These are phyloP conservation scores for Lecanicillium sp. DNA, from an alignment of 2,329 filamentous ascomycete species.

Conservation along the genomic window DNA sequence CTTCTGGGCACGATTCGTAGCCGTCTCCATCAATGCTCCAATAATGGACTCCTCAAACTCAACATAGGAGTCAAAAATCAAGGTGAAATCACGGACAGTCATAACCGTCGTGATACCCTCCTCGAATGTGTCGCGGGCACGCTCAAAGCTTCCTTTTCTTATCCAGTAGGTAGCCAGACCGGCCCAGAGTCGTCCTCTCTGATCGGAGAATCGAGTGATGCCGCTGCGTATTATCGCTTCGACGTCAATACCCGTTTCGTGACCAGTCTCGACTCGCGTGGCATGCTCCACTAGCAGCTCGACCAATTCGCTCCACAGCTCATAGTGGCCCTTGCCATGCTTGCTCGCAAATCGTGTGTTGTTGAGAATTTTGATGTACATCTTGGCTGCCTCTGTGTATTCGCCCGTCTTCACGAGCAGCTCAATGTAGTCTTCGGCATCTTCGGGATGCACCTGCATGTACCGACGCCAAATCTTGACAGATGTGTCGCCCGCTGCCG, in stretches of 20 bases:
- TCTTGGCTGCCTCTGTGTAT: slow-evolving; percentile 85
- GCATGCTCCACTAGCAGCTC: slow-evolving; percentile 89
- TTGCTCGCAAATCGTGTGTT: slow-evolving; percentile 87
- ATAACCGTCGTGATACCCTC: slow-evolving; percentile 96
- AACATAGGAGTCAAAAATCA: slow-evolving; percentile 92
- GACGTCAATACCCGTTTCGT: slow-evolving; percentile 79
- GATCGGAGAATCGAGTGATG: slow-evolving; percentile 83
- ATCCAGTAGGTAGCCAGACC: slow-evolving; percentile 96
- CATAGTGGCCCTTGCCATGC: slow-evolving; percentile 88
- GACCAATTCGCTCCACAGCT: slow-evolving; percentile 97
- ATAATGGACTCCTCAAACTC: slow-evolving; percentile 98
- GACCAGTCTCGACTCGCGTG: slow-evolving; percentile 71
- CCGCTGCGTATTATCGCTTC: slow-evolving; percentile 90
- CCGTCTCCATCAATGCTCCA: slow-evolving; percentile 81
- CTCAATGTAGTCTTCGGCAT: slow-evolving; percentile 91
- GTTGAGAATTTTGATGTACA: slow-evolving; percentile 88
- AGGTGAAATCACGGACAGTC: slow-evolving; percentile 95
- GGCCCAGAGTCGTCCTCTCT: slow-evolving; percentile 90
- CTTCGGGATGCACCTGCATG: slow-evolving; percentile 94
- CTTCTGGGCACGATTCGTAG: slow-evolving; percentile 70
- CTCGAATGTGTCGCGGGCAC: slow-evolving; percentile 87
- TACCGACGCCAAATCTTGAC: slow-evolving; percentile 93
- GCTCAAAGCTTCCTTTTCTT: slow-evolving; percentile 84
- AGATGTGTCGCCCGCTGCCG: slow-evolving; percentile 81
- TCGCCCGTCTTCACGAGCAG: slow-evolving; percentile 72